Evolutionary conservation across 2,329 filamentous ascomycete genomes (phyloP), one percentile per base, ranked within the genome.

Genomic region (Alternaria tenuissima): DNA sequence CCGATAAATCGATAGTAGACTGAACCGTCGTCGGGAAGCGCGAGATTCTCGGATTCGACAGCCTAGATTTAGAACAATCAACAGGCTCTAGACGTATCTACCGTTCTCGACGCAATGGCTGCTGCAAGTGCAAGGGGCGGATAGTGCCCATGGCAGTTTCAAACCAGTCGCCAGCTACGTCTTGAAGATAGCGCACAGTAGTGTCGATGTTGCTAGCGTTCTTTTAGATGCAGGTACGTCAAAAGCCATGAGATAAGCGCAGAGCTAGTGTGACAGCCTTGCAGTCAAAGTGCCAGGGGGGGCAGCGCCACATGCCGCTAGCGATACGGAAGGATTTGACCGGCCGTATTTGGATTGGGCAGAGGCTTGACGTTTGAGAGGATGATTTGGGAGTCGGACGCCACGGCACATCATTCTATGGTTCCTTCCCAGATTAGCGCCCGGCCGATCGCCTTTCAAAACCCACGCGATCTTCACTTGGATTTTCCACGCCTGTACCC

Each of bases 251-350:
- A 51, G 58, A 61, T 61, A 61, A 52, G 58, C 54, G 46, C 28
- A 43, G 20, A 47, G 47, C 46, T 60, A 59, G 55, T 55, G 59
- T 52, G 47, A 52, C 52, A 55, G 59, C 59, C 55, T 59, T 47
- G 56, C 51, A 59, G 39, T 52, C 28, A 55, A 24, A 5, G 34
- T 22, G 18, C 53, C 57, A 52, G 43, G 30, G 38, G 20, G 55
- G 26, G 34, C 32, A 20, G 53, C 46, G 53, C 46, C 53, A 60
- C 53, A 28, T 8, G 32, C 30, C 53, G 47, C 54, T 57, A 57
- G 28, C 41, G 20, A 36, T 7, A 16, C 52, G 41, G 54, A 28
- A 52, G 47, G 43, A 47, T 38, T 48, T 43, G 46, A 47, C 41
- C 34, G 53, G 41, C 41, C 22, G n/a, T 26, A 7, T 42, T 43